Evolutionary conservation across 148 eudicot genomes (phyloP), one percentile per base, ranked within the genome.

Genomic region (Vaccinium corymbosum): DNA sequence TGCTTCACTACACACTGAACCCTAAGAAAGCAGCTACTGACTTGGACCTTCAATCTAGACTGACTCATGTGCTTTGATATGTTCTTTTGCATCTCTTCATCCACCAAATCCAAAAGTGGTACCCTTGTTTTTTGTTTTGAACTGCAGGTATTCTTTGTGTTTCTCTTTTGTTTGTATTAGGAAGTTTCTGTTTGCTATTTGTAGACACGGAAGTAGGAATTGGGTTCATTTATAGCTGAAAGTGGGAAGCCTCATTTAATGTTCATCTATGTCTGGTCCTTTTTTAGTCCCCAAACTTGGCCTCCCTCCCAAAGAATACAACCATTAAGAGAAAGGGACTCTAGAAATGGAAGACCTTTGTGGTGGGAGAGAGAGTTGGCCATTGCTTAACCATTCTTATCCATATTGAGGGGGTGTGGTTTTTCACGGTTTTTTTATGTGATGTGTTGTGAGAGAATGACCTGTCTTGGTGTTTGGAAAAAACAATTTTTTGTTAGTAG

Each of bases 11-110:
- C 42, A 27, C 50, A 9, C n/a, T 79, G 53, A 17, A 53, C 55
- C 68, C 48, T 68, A 66, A 53, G n/a, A 57, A 84, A 79, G 81
- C 42, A 79, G n/a, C 82, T 52, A 20, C 29, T 79, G 52, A 61
- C 49, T 66, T 56, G 71, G 38, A 66, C n/a, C 46, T 25, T 68
- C 62, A 71, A 62, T 62, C 64, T 78, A 51, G 10, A 84, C 42
- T 32, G 66, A 38, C 57, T 64, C 42, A 68, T 66, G n/a, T 66
- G n/a, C 20, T 78, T 55, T 46, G 49, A 55, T 3, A 4, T 64
- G 68, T 32, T 13, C 46, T 15, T 32, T 46, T n/a, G 14, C 46
- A 13, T 4, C 25, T 27, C 61, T 3, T 72, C 17, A 29, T 53
- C 11, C 68, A 12, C 32, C 81, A 56, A 55, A 62, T 62, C 82